Conservation (phyloP, 768 basidiomycete genomes). For the Polyporus arcularius region DNA sequence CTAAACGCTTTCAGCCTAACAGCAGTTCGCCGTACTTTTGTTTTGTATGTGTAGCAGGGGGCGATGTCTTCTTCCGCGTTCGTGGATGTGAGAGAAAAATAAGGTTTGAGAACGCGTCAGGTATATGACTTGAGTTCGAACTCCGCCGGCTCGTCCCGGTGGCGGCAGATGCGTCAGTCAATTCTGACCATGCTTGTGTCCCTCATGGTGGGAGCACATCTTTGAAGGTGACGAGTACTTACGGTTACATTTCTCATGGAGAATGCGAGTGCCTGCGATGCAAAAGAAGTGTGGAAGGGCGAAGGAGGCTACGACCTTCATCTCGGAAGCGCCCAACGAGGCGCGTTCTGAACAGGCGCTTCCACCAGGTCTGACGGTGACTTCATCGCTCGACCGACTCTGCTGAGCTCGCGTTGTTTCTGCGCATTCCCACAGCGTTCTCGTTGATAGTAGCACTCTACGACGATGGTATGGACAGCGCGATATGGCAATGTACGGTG, state of each 20-base stretch:
- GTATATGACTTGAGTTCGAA: conserved; percentile 39
- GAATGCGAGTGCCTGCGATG: too few relatives aligned
- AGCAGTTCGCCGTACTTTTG: conserved; percentile 26
- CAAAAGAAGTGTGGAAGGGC: too few relatives aligned
- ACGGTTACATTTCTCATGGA: too few relatives aligned
- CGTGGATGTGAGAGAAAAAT: conserved; percentile 82
- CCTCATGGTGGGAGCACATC: too few relatives aligned
- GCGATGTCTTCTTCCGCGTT: conserved; percentile 92
- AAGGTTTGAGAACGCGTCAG: conserved; percentile 43
- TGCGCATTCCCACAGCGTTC: too few relatives aligned
- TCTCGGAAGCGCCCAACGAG: background rate
- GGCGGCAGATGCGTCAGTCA: background rate
- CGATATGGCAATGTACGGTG: background rate
- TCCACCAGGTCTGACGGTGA: background rate
- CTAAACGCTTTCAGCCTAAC: background rate
- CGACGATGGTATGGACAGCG: conserved; percentile 1
- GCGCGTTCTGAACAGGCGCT: too few relatives aligned
- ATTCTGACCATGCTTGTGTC: background rate
- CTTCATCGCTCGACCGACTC: background rate
- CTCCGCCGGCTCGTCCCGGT: conserved; percentile 57
- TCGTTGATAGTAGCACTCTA: background rate
- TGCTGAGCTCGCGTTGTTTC: too few relatives aligned
- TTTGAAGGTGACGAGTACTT: too few relatives aligned
- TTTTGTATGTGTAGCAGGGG: conserved; percentile 19
- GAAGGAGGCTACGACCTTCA: too few relatives aligned